Evolutionary conservation across 768 basidiomycete genomes (phyloP).

Genomic region (Lactarius akahatsu): DNA sequence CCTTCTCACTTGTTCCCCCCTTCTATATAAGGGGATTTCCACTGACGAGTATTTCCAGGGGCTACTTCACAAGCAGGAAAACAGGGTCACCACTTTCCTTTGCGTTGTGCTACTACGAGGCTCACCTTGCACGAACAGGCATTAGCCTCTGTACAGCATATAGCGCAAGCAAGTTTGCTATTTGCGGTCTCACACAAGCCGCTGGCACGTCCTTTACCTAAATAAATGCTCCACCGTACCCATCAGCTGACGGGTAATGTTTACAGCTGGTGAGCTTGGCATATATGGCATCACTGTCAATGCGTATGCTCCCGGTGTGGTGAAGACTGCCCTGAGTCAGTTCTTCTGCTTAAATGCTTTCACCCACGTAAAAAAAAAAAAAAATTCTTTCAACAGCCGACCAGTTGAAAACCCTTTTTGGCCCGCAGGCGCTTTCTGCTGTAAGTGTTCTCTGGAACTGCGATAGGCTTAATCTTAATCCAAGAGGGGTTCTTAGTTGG

Average conservation of each 20-base stretch:
- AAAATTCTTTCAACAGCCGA: background rate
- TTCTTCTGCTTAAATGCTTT: background rate
- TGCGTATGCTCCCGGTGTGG: conserved; percentile 31
- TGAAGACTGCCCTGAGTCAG: conserved; percentile 30
- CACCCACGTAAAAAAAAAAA: background rate
- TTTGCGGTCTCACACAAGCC: conserved; percentile 31
- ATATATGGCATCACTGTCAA: conserved; percentile 31
- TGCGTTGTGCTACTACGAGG: background rate
- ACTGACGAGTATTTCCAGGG: conserved; percentile 7
- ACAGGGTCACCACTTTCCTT: conserved; percentile 9
- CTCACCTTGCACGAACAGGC: conserved; percentile 2
- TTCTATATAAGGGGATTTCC: background rate
- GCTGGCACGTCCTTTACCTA: conserved; percentile 16
- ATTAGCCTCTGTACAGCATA: conserved; percentile 7
- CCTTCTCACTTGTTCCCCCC: background rate
- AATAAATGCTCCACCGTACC: background rate
- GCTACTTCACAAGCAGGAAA: conserved; percentile 23
- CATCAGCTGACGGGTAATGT: background rate
- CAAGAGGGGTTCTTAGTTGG: background rate
- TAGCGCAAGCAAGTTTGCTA: conserved; percentile 31
- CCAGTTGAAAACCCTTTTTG: background rate
- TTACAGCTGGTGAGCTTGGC: conserved; percentile 29
- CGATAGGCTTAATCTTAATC: too few relatives aligned
- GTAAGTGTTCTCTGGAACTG: conserved; percentile 3
- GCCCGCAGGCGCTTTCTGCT: background rate